A percentile compares a stretch with the other conserved stretches of the same genome.
Evolutionary conservation across 2,329 filamentous ascomycete species (phyloP).

Genomic region (Thelonectria blattea): DNA sequence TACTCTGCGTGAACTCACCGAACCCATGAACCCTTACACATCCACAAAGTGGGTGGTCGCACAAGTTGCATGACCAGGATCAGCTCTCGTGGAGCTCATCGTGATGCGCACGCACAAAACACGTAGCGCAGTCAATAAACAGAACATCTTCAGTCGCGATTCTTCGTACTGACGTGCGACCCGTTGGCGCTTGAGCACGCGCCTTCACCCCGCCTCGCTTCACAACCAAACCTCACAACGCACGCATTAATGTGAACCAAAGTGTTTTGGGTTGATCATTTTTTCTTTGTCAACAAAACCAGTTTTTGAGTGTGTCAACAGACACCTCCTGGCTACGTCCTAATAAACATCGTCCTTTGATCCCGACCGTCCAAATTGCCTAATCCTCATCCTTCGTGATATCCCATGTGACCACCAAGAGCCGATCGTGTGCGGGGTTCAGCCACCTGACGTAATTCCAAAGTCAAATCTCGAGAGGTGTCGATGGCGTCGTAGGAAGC

Average conservation of each 20-base stretch:
- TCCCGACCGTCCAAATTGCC: slow-evolving; percentile 43
- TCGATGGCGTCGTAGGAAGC: slow-evolving; percentile 24
- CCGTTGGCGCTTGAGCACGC: too few species aligned
- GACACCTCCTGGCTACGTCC: slow-evolving; percentile 31
- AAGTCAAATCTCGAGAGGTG: slow-evolving; percentile 36
- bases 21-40: slow-evolving; percentile 1
- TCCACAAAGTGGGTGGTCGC: not conserved
- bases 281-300: slow-evolving; percentile 37
- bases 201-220: too few species aligned
- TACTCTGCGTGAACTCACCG: not conserved
- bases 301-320: slow-evolving; percentile 35
- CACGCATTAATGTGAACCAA: slow-evolving; percentile 14
- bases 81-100: not conserved
- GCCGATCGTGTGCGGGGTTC: slow-evolving; percentile 39
- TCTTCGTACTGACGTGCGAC: not conserved
- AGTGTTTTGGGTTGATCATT: slow-evolving; percentile 30
- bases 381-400: slow-evolving; percentile 36
- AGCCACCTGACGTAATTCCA: slow-evolving; percentile 36
- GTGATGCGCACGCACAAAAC: not conserved
- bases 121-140: not conserved
- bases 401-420: slow-evolving; percentile 42
- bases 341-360: slow-evolving; percentile 41
- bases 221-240: not conserved
- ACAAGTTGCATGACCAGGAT: not conserved
- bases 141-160: not conserved